phyloP scores from a whole-genome alignment of 768 basidiomycete species.

The Hypsizygus marmoreus region DNA sequence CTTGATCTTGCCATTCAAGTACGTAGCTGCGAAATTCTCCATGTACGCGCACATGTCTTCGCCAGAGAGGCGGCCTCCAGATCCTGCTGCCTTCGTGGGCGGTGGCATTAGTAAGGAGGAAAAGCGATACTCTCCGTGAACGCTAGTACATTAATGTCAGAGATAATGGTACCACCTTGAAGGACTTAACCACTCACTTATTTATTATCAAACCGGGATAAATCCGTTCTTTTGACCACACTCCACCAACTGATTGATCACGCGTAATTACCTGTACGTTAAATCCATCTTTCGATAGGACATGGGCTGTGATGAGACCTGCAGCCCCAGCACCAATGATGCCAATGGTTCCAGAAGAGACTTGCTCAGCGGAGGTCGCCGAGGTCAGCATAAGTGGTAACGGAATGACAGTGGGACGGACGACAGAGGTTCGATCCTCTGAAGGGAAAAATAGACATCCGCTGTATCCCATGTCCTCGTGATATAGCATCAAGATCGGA shows the following conservation, averaged over 20 bases:
- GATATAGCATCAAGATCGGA: too few species aligned
- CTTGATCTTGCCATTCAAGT: constrained; percentile 39
- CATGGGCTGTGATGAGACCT: constrained; percentile 15
- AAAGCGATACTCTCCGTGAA: constrained; percentile 65
- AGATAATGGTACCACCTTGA: neutral
- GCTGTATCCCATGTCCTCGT: too few species aligned
- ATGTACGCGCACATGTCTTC: constrained; percentile 58
- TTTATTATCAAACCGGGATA: constrained; percentile 61
- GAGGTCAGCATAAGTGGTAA: too few species aligned
- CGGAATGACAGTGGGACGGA: too few species aligned
- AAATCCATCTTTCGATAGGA: constrained; percentile 51
- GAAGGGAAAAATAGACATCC: too few species aligned
- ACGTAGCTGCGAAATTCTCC: constrained; percentile 50
- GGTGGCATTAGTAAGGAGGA: constrained; percentile 55
- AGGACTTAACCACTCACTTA: constrained; percentile 44
- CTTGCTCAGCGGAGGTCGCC: too few species aligned
- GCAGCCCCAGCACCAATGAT: too few species aligned
- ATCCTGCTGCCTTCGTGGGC: constrained; percentile 32
- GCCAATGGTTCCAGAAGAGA: too few species aligned
- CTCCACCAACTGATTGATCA: constrained; percentile 57
- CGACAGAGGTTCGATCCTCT: too few species aligned
- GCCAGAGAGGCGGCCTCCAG: constrained; percentile 52
- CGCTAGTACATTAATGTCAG: too few species aligned
- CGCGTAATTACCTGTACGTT: constrained; percentile 56
- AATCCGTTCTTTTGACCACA: constrained; percentile 55